Evolutionary conservation across 495 filamentous ascomycete species (phyloP), one percentile per base, ranked within the genome.

Genomic region (Penicillium verhagenii): DNA sequence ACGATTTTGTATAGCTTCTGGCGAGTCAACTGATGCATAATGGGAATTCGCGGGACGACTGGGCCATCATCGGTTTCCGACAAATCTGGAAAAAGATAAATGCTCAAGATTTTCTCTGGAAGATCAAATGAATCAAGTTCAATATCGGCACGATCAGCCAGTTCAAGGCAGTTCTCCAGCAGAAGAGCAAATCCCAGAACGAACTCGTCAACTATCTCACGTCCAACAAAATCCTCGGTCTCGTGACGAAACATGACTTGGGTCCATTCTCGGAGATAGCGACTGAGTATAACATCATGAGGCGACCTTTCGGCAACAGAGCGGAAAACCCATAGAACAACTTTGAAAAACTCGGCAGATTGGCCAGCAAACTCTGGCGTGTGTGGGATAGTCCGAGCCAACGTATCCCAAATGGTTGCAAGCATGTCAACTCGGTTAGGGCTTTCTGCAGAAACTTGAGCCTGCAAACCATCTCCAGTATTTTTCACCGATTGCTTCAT

Each of bases 41-140:
- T 59, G 61, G 82, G 75, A 71, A 75, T 61, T 31, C 65, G 71
- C 20, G 72, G 68, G 18, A 5, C 29, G 4, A 47, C 21, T 11
- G 42, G 31, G 38, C 26, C 26, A 2, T 59, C 52, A 16, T 60
- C 58, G 2, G 58, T 58, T 1, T 68, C 51, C 7, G 81, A 74
- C 20, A 86, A 69, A 7, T 79, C 79, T 1, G 85, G 87, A 60
- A 91, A 93, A 1, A 96, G 79, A 58, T 89, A 87, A 38, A 75
- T 82, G 54, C 72, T 79, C 59, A 92, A 86, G 14, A 94, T 68
- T 13, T 71, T 72, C 46, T 80, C 79, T 16, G 81, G 78, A 38
- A 91, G 75, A 5, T 70, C 67, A 70, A 71, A 70, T 26, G 78
- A 78, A 18, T 79, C 61, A 21, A 86, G 40, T 8, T 72, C 56